phyloP scores from a whole-genome alignment of 2,329 filamentous ascomycete species.

The Cadophora sp. region DNA sequence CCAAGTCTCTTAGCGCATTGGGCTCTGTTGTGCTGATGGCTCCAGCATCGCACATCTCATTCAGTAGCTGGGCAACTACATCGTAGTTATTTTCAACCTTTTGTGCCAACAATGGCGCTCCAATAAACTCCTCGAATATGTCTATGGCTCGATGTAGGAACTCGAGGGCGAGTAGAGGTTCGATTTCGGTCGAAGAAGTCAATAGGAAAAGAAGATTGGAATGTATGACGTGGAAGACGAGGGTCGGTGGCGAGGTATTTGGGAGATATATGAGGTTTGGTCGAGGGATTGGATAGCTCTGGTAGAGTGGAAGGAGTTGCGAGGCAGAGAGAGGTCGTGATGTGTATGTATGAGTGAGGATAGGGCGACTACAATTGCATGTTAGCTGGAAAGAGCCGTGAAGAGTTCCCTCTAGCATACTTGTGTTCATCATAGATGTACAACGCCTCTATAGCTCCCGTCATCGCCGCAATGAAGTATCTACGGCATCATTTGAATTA shows the following conservation, averaged over 20 bases:
- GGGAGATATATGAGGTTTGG: slow-evolving; percentile 88
- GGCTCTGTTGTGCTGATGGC: slow-evolving; percentile 89
- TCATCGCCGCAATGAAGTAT: slow-evolving; percentile 61
- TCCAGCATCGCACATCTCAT: slow-evolving; percentile 96
- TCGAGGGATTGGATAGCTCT: slow-evolving; percentile 79
- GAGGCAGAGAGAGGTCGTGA: slow-evolving; percentile 79
- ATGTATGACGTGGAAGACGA: slow-evolving; percentile 88
- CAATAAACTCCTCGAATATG: slow-evolving; percentile 91
- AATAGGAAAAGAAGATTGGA: slow-evolving; percentile 86
- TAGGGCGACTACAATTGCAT: slow-evolving; percentile 65
- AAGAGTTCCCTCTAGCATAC: slow-evolving; percentile 61
- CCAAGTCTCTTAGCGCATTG: slow-evolving; percentile 88
- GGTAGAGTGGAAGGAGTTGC: slow-evolving; percentile 84
- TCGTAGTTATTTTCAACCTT: slow-evolving; percentile 93
- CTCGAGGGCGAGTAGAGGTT: slow-evolving; percentile 88
- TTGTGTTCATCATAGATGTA: slow-evolving; percentile 97
- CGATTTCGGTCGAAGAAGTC: slow-evolving; percentile 84
- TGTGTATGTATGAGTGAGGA: slow-evolving; percentile 89
- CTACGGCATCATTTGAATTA: slow-evolving; percentile 31
- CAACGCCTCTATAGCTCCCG: slow-evolving; percentile 88
- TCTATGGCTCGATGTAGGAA: slow-evolving; percentile 94
- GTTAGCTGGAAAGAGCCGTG: slow-evolving; percentile 58
- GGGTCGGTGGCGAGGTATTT: slow-evolving; percentile 81
- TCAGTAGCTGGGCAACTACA: slow-evolving; percentile 89
- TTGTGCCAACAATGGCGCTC: slow-evolving; percentile 80